Percentiles rank a stretch among this genome's conserved stretches.
These are phyloP conservation scores for Wickerhamomyces alni DNA, from an alignment of 805 yeast species.

Conservation along the genomic window DNA sequence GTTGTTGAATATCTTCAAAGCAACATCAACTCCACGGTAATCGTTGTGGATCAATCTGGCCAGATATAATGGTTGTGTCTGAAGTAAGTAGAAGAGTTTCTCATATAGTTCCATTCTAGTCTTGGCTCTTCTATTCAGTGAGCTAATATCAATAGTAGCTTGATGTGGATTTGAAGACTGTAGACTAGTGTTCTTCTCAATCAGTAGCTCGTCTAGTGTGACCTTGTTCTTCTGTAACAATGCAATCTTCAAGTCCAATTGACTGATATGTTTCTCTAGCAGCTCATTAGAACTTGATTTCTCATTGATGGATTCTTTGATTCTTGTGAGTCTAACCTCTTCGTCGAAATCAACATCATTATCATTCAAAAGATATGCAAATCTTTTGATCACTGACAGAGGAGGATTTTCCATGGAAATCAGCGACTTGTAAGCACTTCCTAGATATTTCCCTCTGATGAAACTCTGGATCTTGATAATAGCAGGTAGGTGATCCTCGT, in stretches of 20 bases:
- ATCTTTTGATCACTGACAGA: slow-evolving; percentile 65
- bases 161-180: neutral
- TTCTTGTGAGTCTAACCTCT: slow-evolving; percentile 60
- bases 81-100: slow-evolving; percentile 73
- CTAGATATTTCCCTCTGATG: slow-evolving; percentile 61
- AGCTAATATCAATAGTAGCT: slow-evolving; percentile 19
- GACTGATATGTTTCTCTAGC: slow-evolving; percentile 67
- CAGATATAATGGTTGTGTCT: slow-evolving; percentile 75
- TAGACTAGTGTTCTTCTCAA: slow-evolving; percentile 30
- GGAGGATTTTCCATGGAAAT: slow-evolving; percentile 73
- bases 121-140: slow-evolving; percentile 29
- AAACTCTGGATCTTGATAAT: slow-evolving; percentile 71
- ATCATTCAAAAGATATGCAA: slow-evolving; percentile 69
- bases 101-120: slow-evolving; percentile 64
- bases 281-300: slow-evolving; percentile 66
- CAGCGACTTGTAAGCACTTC: slow-evolving; percentile 67
- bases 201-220: slow-evolving; percentile 60
- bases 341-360: slow-evolving; percentile 69
- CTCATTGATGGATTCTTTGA: slow-evolving; percentile 63
- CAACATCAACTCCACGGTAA: slow-evolving; percentile 22
- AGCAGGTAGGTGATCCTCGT: slow-evolving; percentile 46
- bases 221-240: slow-evolving; percentile 75
- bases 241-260: slow-evolving; percentile 72
- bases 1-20: slow-evolving; percentile 20
- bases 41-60: slow-evolving; percentile 42